These are phyloP conservation scores for Blastobotrys robertii DNA, from an alignment of 805 yeast species.

Conservation along the genomic window DNA sequence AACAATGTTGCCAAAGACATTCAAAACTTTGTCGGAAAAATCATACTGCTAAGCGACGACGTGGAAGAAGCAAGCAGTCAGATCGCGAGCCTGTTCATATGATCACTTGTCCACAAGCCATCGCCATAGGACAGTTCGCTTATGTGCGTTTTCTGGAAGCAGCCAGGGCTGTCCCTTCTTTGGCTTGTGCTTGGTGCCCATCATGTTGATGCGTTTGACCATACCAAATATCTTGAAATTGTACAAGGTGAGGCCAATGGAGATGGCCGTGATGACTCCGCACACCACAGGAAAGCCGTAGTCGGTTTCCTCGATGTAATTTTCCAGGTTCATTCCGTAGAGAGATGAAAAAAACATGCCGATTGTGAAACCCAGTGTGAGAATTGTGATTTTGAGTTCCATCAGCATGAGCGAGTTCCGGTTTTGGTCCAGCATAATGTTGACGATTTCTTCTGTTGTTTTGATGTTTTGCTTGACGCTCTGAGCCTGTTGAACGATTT, in stretches of 20 bases:
- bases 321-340: conserved; percentile 93
- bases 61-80: conserved; percentile 10
- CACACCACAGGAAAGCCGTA: conserved; percentile 54
- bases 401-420: conserved; percentile 83
- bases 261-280: conserved; percentile 44
- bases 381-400: conserved; percentile 73
- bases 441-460: conserved; percentile 88
- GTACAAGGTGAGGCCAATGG: conserved; percentile 38
- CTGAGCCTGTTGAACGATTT: conserved; percentile 84
- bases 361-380: conserved; percentile 75
- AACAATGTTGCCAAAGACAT: conserved; percentile 9
- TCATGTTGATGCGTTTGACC: conserved; percentile 64
- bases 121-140: conserved; percentile 2
- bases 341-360: conserved; percentile 82
- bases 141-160: too few relatives aligned
- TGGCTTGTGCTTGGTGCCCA: conserved; percentile 24
- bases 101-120: conserved; percentile 1
- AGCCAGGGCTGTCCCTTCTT: too few relatives aligned
- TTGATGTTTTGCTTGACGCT: conserved; percentile 72
- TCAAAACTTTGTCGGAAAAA: conserved; percentile 10
- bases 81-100: conserved; percentile 12
- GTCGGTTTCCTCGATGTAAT: conserved; percentile 74
- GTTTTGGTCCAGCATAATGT: conserved; percentile 83
- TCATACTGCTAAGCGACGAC: conserved; percentile 11
- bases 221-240: conserved; percentile 50